These are phyloP conservation scores for Aspergillaceae sp. DNA, from an alignment of 2,329 filamentous ascomycete genomes.

Conservation along the genomic window DNA sequence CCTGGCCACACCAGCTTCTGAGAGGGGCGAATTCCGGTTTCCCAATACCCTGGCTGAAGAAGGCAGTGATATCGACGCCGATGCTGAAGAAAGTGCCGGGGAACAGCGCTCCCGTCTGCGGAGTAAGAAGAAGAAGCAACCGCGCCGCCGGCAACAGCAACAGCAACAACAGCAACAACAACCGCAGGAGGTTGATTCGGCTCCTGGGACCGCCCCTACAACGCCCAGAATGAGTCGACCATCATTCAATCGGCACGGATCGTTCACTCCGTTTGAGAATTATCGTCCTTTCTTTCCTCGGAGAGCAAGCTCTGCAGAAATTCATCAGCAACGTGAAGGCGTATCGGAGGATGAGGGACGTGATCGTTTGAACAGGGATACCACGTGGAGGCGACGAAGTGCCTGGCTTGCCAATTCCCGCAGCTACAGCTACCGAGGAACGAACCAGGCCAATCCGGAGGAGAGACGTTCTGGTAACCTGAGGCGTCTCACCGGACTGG, in stretches of 20 bases:
- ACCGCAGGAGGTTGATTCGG: constrained; percentile 43
- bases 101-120: constrained; percentile 52
- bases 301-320: constrained; percentile 58
- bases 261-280: constrained; percentile 39
- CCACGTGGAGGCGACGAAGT: constrained; percentile 52
- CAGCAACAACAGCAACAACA: constrained; percentile 50
- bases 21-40: constrained; percentile 43
- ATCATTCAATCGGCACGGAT: constrained; percentile 37
- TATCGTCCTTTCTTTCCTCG: constrained; percentile 49
- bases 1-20: constrained; percentile 39
- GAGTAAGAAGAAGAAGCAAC: constrained; percentile 53
- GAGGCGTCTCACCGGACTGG: constrained; percentile 55
- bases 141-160: constrained; percentile 48
- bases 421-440: constrained; percentile 43
- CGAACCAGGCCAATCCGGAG: constrained; percentile 34
- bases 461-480: constrained; percentile 55
- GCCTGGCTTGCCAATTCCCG: constrained; percentile 46
- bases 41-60: constrained; percentile 49
- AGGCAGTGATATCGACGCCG: constrained; percentile 64
- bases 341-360: constrained; percentile 69
- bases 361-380: constrained; percentile 49
- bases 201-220: constrained; percentile 55
- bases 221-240: constrained; percentile 47
- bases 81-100: constrained; percentile 78
- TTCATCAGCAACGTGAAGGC: constrained; percentile 51